phyloP scores from a whole-genome alignment of 2,329 filamentous ascomycete genomes.

The Stachybotrys chlorohalonatus region DNA sequence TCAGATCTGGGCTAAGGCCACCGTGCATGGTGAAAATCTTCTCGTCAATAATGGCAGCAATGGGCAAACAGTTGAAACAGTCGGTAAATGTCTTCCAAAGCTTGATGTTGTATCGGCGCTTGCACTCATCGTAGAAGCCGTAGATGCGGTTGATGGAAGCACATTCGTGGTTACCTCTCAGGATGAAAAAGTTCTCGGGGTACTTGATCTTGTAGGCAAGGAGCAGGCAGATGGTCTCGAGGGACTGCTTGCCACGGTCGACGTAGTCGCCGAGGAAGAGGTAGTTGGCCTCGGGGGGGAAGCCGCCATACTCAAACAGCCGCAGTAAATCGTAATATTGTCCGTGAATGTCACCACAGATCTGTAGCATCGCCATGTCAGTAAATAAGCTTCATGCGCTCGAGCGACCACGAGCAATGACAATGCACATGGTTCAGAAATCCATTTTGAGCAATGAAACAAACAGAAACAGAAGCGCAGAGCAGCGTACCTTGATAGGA shows the following conservation, averaged over 20 bases:
- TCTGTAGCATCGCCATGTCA: slow-evolving; percentile 44
- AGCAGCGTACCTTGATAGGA: slow-evolving; percentile 80
- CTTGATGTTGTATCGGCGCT: slow-evolving; percentile 98
- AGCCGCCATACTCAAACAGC: slow-evolving; percentile 96
- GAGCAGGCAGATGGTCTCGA: slow-evolving; percentile 95
- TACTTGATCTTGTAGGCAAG: slow-evolving; percentile 99
- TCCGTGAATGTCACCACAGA: slow-evolving; percentile 97
- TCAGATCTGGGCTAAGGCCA: slow-evolving; percentile 90
- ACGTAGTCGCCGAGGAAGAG: slow-evolving; percentile 99
- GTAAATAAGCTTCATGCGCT: slow-evolving; percentile 1
- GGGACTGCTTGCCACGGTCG: slow-evolving; percentile 96
- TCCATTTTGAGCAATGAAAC: not conserved
- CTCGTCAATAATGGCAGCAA: slow-evolving; percentile 97
- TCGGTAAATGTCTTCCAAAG: slow-evolving; percentile 99
- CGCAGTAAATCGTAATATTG: slow-evolving; percentile 98
- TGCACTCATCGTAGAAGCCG: slow-evolving; percentile 99
- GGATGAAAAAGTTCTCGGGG: slow-evolving; percentile 98
- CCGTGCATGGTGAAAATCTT: slow-evolving; percentile 99
- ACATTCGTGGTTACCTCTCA: slow-evolving; percentile 98
- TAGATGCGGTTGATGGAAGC: slow-evolving; percentile 99
- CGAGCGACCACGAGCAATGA: not conserved
- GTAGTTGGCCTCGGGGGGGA: slow-evolving; percentile 98
- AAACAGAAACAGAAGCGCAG: not conserved
- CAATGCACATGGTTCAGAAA: not conserved
- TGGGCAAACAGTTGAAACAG: slow-evolving; percentile 98